phyloP scores from a whole-genome alignment of 495 filamentous ascomycete genomes.

The Friedmanniomyces simplex region DNA sequence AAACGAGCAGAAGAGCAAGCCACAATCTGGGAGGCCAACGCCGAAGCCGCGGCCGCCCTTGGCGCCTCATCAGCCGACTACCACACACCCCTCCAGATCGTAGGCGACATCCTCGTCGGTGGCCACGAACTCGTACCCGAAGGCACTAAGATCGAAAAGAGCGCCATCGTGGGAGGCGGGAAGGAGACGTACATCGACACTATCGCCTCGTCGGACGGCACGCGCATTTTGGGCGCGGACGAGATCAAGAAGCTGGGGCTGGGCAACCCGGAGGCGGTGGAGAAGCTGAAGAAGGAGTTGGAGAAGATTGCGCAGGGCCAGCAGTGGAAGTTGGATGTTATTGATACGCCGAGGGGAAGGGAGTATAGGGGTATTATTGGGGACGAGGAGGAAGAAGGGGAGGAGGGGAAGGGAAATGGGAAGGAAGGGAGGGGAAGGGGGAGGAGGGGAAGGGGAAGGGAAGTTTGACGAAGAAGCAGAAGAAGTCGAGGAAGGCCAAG shows the following conservation, averaged over 20 bases:
- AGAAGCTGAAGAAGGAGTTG: conserved; percentile 50
- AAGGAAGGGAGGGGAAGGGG: conserved; percentile 34
- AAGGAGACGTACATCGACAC: conserved; percentile 37
- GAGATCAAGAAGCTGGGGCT: conserved; percentile 60
- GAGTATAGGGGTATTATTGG: conserved; percentile 44
- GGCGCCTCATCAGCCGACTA: neutral
- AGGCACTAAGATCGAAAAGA: conserved; percentile 47
- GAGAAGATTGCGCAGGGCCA: conserved; percentile 41
- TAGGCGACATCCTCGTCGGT: conserved; percentile 53
- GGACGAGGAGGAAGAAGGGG: conserved; percentile 42
- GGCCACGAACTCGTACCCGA: conserved; percentile 45
- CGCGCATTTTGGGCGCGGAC: conserved; percentile 41
- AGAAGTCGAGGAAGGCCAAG: conserved; percentile 2
- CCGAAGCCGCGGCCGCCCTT: conserved; percentile 32
- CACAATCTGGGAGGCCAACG: conserved; percentile 20
- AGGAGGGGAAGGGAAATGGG: conserved; percentile 36
- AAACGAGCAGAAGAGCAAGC: conserved; percentile 15
- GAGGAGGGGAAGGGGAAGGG: too few relatives aligned
- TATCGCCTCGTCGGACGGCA: conserved; percentile 36
- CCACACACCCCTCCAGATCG: conserved; percentile 26
- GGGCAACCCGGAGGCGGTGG: conserved; percentile 51
- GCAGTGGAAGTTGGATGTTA: conserved; percentile 50
- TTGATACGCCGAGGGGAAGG: conserved; percentile 42
- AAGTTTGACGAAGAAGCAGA: conserved; percentile 8
- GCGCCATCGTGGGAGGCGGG: conserved; percentile 45